Evolutionary conservation across 306 rosid species (phyloP).

Genomic region (Quercus berberidifolia): DNA sequence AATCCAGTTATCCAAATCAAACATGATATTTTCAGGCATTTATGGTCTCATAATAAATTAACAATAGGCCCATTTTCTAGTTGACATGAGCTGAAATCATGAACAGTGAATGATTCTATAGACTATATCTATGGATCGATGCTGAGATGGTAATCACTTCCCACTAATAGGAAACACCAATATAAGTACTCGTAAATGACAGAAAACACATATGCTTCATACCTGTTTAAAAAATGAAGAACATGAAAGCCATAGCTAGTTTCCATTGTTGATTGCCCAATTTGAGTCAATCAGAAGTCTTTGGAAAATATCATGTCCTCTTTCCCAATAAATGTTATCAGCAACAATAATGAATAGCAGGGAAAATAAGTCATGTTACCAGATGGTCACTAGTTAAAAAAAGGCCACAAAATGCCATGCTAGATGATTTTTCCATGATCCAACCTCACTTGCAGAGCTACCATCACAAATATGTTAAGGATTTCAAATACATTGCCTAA

Average conservation of each 20-base stretch:
- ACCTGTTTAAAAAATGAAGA: slow-evolving; percentile 95
- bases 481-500: slow-evolving; percentile 11
- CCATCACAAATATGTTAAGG: slow-evolving; percentile 20
- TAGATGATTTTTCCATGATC: slow-evolving; percentile 71
- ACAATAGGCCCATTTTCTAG: neutral
- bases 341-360: slow-evolving; percentile 18
- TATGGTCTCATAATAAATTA: neutral
- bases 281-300: slow-evolving; percentile 95
- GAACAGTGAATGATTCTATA: neutral
- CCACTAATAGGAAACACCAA: slow-evolving; percentile 6
- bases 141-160: slow-evolving; percentile 12
- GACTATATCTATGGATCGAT: neutral
- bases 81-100: neutral
- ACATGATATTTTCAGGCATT: neutral
- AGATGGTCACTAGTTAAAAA: slow-evolving; percentile 91
- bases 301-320: slow-evolving; percentile 88
- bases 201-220: neutral
- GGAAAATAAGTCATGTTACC: slow-evolving; percentile 37
- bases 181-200: neutral
- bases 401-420: slow-evolving; percentile 54
- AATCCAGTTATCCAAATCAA: neutral
- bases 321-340: slow-evolving; percentile 83
- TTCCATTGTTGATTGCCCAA: slow-evolving; percentile 92
- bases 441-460: slow-evolving; percentile 92
- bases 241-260: slow-evolving; percentile 97